phyloP scores from a whole-genome alignment of 257 asterid genomes.

The Nicotiana sylvestris region DNA sequence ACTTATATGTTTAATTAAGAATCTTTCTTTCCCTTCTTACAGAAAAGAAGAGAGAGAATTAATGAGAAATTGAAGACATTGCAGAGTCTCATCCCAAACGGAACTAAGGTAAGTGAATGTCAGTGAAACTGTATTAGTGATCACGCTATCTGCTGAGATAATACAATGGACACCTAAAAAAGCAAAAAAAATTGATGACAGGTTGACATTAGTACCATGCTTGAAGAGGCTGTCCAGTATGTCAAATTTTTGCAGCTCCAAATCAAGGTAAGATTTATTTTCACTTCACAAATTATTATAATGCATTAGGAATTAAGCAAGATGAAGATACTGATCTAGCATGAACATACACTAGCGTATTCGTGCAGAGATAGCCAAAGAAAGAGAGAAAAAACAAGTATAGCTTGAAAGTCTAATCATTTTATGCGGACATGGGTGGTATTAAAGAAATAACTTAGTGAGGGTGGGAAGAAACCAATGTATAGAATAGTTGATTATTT shows the following conservation, averaged over 20 bases:
- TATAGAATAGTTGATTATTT: neutral
- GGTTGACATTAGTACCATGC: constrained; percentile 96
- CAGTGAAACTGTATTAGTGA: neutral
- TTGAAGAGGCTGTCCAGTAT: constrained; percentile 86
- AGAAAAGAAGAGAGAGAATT: constrained; percentile 82
- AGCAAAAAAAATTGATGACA: neutral
- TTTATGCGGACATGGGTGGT: neutral
- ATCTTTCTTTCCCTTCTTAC: constrained; percentile 12
- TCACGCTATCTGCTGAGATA: neutral
- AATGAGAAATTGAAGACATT: constrained; percentile 76
- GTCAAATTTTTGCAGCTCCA: constrained; percentile 85
- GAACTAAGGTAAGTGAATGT: constrained; percentile 63
- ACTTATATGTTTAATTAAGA: neutral
- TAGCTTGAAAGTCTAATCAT: constrained; percentile 4
- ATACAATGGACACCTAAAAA: neutral
- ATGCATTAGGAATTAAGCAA: neutral
- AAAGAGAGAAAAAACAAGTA: neutral
- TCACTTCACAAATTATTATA: constrained; percentile 30
- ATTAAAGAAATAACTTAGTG: neutral
- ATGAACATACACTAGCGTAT: neutral
- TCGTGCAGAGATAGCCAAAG: neutral
- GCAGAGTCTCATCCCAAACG: constrained; percentile 87
- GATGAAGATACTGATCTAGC: neutral
- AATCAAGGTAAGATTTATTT: constrained; percentile 50
- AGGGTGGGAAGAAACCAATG: neutral